phyloP scores from a whole-genome alignment of 169 alveolate genomes.

The Plasmodium berghei region DNA sequence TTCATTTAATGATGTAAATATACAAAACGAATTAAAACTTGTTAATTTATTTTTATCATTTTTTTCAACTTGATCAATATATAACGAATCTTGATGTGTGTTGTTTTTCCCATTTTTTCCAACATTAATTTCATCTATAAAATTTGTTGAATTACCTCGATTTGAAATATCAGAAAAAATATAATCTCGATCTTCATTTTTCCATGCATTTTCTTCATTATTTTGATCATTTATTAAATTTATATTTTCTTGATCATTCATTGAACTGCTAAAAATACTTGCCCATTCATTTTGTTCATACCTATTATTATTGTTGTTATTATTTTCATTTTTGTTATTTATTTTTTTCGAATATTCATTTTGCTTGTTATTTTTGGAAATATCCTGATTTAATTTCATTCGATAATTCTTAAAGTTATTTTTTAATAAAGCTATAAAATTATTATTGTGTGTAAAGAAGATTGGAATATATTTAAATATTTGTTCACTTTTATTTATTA shows the following conservation, averaged over 20 bases:
- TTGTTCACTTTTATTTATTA: conserved; percentile 36
- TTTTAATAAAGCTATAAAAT: conserved; percentile 20
- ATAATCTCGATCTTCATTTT: neutral
- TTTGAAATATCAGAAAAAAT: too few species aligned
- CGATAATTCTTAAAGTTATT: conserved; percentile 2
- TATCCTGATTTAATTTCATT: neutral
- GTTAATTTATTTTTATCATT: neutral
- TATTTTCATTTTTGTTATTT: too few species aligned
- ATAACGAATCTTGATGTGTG: neutral
- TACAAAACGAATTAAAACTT: conserved; percentile 18
- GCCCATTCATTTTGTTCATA: neutral
- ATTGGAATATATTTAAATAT: conserved; percentile 58
- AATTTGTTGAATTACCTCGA: too few species aligned
- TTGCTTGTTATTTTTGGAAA: neutral
- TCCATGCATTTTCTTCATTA: neutral
- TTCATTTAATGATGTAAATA: conserved; percentile 46
- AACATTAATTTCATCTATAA: neutral
- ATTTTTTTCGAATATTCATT: neutral
- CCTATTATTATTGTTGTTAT: neutral
- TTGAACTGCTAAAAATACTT: neutral
- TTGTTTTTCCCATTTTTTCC: neutral
- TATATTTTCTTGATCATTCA: neutral
- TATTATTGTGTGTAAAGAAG: conserved; percentile 15
- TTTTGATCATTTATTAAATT: too few species aligned
- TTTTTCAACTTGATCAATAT: neutral